Conservation (phyloP, 164 flowering plant species). For the Tetrastigma voinierianum region DNA sequence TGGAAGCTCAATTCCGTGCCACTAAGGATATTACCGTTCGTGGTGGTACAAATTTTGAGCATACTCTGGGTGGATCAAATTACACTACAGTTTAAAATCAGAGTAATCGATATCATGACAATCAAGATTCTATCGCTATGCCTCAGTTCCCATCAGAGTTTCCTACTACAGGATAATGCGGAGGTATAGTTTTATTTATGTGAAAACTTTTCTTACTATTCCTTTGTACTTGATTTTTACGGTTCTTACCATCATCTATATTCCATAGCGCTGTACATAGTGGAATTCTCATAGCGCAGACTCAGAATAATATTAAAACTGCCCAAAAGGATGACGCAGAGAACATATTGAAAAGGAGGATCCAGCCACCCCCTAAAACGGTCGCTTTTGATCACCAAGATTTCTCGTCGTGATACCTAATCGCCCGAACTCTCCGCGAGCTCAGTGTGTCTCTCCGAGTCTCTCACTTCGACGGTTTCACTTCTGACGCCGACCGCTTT, state of each 20-base stretch:
- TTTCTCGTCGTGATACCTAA: too few relatives aligned
- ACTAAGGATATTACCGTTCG: conserved; percentile 80
- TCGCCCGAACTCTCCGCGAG: too few relatives aligned
- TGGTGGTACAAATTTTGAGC: conserved; percentile 88
- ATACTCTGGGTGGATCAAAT: conserved; percentile 97
- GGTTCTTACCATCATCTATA: not conserved
- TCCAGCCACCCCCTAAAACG: too few relatives aligned
- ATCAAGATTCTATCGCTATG: conserved; percentile 26
- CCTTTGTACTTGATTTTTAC: conserved; percentile 1
- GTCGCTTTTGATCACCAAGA: too few relatives aligned
- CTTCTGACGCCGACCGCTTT: too few relatives aligned
- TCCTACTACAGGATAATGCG: conserved; percentile 25
- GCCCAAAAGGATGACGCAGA: too few relatives aligned
- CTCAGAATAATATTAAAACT: too few relatives aligned
- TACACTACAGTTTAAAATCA: conserved; percentile 49
- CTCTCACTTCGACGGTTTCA: too few relatives aligned
- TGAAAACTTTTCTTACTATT: not conserved
- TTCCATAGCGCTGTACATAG: conserved; percentile 9
- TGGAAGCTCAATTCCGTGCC: conserved; percentile 80
- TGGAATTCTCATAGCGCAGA: too few relatives aligned
- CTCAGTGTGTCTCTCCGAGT: too few relatives aligned
- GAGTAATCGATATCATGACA: conserved; percentile 29
- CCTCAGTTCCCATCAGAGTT: conserved; percentile 27
- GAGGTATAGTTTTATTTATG: conserved; percentile 42
- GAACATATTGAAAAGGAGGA: too few relatives aligned